Percentiles rank a stretch among this genome's conserved stretches.
These are phyloP conservation scores for Chrysoporthe cubensis DNA, from an alignment of 2,329 filamentous ascomycete species.

Conservation along the genomic window DNA sequence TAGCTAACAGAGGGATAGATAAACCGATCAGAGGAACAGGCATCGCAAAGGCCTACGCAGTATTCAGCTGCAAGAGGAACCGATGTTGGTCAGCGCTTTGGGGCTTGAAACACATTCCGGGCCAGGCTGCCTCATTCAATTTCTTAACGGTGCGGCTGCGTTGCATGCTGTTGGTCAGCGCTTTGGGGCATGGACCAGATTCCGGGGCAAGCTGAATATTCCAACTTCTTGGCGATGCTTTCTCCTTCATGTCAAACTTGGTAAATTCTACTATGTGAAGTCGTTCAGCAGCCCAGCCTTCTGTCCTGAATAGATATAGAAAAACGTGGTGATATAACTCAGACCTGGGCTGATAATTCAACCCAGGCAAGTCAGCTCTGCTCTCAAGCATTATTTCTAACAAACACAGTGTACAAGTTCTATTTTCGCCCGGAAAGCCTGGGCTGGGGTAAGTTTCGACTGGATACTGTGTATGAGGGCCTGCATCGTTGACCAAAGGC, in stretches of 20 bases:
- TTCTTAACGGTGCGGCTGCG: too few relatives aligned
- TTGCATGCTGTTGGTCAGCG: too few relatives aligned
- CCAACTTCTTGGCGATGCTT: background rate
- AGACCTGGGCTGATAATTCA: background rate
- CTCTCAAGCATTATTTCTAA: background rate
- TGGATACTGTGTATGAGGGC: background rate
- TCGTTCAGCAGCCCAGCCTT: background rate
- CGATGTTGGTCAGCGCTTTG: background rate
- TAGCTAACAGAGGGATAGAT: background rate
- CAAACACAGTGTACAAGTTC: background rate
- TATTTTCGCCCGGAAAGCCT: background rate
- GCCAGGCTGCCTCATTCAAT: too few relatives aligned
- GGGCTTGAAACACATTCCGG: too few relatives aligned
- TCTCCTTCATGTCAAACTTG: background rate
- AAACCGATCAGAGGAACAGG: too few relatives aligned
- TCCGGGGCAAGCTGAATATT: too few relatives aligned
- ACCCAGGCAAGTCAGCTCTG: background rate
- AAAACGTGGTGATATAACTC: background rate
- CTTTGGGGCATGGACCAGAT: too few relatives aligned
- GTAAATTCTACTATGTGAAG: background rate
- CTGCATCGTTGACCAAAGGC: background rate
- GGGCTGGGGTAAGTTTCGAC: background rate
- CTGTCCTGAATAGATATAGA: background rate
- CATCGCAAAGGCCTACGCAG: too few relatives aligned
- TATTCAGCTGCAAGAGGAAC: too few relatives aligned